A percentile compares a stretch with the other conserved stretches of the same genome.
Evolutionary conservation across 2,329 filamentous ascomycete genomes (phyloP).

Genomic region (Trichocomaceae sp.): DNA sequence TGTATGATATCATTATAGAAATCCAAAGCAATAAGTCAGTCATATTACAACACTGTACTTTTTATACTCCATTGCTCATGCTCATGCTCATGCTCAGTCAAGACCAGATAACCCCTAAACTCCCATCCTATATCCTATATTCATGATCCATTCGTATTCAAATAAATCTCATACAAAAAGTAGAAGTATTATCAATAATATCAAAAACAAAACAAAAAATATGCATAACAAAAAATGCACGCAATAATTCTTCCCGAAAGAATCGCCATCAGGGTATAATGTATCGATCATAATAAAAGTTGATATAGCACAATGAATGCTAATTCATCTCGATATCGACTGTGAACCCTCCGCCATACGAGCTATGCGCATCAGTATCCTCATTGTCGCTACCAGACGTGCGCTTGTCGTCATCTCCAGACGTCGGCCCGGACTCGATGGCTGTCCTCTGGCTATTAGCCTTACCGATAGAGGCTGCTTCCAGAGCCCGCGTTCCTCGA

Average conservation of each 20-base stretch:
- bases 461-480: neutral
- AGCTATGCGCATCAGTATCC: slow-evolving; percentile 27
- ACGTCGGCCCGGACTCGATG: slow-evolving; percentile 4
- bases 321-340: slow-evolving; percentile 32
- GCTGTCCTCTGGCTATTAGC: slow-evolving; percentile 3
- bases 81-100: neutral
- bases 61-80: neutral
- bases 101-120: neutral
- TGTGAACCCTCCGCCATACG: slow-evolving; percentile 32
- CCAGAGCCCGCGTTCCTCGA: slow-evolving; percentile 16
- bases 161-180: slow-evolving; percentile 6
- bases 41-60: slow-evolving; percentile 1
- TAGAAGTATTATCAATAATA: neutral
- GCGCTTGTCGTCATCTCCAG: slow-evolving; percentile 13
- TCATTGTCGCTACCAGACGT: slow-evolving; percentile 15
- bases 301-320: neutral
- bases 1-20: slow-evolving; percentile 4
- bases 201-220: too few relatives aligned
- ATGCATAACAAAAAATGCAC: neutral
- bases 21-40: neutral
- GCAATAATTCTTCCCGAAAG: neutral
- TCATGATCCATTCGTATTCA: slow-evolving; percentile 11
- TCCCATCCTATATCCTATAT: neutral
- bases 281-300: neutral
- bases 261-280: neutral